Evolutionary conservation across 2,329 filamentous ascomycete genomes (phyloP).

Genomic region (Coniochaeta prunicola): DNA sequence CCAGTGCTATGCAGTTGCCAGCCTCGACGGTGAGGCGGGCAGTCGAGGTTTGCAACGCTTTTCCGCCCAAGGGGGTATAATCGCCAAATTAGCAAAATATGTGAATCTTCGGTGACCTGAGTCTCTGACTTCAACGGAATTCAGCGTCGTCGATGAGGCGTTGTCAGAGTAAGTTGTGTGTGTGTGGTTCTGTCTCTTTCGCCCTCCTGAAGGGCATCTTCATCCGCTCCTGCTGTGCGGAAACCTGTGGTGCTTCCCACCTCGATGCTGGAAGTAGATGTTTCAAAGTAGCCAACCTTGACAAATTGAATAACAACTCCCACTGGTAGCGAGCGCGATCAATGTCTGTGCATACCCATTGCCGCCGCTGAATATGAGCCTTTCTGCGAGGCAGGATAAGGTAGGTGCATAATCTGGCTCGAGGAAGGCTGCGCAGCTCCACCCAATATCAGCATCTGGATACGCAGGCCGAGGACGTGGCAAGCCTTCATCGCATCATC

Average conservation of each 20-base stretch:
- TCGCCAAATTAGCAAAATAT: background rate
- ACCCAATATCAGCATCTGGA: too few species aligned
- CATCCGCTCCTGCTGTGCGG: background rate
- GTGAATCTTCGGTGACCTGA: background rate
- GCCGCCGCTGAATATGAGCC: background rate
- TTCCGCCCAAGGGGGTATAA: background rate
- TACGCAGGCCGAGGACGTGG: background rate
- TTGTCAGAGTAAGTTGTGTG: background rate
- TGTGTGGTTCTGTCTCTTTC: background rate
- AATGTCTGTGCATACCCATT: background rate
- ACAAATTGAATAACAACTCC: background rate
- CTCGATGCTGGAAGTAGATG: background rate
- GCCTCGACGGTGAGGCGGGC: background rate
- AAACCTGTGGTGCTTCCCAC: background rate
- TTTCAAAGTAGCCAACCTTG: too few species aligned
- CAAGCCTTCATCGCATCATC: constrained; percentile 11
- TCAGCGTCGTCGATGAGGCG: background rate
- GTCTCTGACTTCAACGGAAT: background rate
- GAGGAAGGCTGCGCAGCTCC: background rate
- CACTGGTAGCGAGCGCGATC: background rate
- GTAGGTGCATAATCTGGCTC: background rate
- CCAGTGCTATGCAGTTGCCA: constrained; percentile 3
- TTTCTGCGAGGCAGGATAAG: background rate
- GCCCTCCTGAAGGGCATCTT: background rate
- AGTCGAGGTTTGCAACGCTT: background rate